These are phyloP conservation scores for Chlamydomonas schloesseri DNA, from an alignment of 139 green algal species.

Conservation along the genomic window DNA sequence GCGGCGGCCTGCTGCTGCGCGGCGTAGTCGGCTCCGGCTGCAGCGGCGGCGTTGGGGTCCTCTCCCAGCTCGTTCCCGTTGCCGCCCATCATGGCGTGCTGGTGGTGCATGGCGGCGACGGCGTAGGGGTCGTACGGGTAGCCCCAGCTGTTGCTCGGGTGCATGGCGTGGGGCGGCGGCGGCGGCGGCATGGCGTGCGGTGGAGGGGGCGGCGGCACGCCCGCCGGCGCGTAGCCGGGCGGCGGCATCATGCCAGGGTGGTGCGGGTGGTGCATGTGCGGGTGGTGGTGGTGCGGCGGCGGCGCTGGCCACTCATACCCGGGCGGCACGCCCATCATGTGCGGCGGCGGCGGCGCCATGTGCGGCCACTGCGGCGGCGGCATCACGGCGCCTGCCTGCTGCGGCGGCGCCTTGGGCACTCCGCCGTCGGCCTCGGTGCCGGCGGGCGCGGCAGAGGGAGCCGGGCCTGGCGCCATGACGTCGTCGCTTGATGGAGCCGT, in stretches of 20 bases:
- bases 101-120: constrained; percentile 30
- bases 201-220: neutral
- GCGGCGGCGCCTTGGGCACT: too few relatives aligned
- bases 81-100: constrained; percentile 11
- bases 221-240: constrained; percentile 5
- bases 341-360: neutral
- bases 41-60: neutral
- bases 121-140: constrained; percentile 31
- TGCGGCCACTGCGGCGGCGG: neutral
- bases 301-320: neutral
- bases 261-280: neutral
- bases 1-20: neutral
- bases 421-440: too few relatives aligned
- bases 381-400: neutral
- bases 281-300: neutral
- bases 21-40: neutral
- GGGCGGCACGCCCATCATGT: neutral
- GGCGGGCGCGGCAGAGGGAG: neutral
- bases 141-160: neutral
- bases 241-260: neutral
- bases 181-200: neutral
- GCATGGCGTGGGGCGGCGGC: neutral
- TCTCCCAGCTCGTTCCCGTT: constrained; percentile 12
- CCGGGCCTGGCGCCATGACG: too few relatives aligned
- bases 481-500: neutral